Evolutionary conservation across 768 basidiomycete species (phyloP).

Genomic region (Tulasnella sp.): DNA sequence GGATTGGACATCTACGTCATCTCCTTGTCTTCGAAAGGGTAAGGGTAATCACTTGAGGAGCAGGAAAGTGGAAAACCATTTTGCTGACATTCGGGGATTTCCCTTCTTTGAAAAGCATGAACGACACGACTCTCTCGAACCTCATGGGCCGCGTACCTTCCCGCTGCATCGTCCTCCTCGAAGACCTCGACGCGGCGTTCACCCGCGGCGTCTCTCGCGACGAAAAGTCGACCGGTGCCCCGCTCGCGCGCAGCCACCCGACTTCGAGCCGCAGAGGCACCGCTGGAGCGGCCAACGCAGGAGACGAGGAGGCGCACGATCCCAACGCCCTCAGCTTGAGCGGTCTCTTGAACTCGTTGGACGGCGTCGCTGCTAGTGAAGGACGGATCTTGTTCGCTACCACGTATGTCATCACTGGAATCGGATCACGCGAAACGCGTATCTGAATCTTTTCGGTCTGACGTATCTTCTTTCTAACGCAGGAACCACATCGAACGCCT

Average conservation of each 20-base stretch:
- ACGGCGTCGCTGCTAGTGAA: conserved; percentile 42
- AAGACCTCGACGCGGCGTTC: conserved; percentile 88
- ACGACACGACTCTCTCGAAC: conserved; percentile 80
- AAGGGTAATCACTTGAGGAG: conserved; percentile 31
- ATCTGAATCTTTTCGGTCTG: neutral
- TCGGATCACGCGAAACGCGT: too few species aligned
- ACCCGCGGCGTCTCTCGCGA: conserved; percentile 84
- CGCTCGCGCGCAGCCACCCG: conserved; percentile 43
- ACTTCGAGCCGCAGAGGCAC: conserved; percentile 36
- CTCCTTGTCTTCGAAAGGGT: conserved; percentile 84
- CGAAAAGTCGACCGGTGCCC: conserved; percentile 68
- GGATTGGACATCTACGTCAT: conserved; percentile 89
- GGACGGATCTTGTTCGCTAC: conserved; percentile 74
- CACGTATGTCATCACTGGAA: conserved; percentile 43
- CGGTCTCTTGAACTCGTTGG: conserved; percentile 79
- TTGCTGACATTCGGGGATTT: neutral
- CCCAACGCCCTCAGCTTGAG: conserved; percentile 82
- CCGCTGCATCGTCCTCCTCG: conserved; percentile 86
- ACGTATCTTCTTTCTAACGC: neutral
- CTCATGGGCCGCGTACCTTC: conserved; percentile 86
- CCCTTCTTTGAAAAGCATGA: conserved; percentile 55
- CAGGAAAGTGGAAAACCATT: neutral
- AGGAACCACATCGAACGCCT: conserved; percentile 86
- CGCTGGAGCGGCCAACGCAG: conserved; percentile 22
- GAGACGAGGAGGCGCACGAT: conserved; percentile 46